phyloP scores from a whole-genome alignment of 2,329 filamentous ascomycete species.

The Penicillium sp. region DNA sequence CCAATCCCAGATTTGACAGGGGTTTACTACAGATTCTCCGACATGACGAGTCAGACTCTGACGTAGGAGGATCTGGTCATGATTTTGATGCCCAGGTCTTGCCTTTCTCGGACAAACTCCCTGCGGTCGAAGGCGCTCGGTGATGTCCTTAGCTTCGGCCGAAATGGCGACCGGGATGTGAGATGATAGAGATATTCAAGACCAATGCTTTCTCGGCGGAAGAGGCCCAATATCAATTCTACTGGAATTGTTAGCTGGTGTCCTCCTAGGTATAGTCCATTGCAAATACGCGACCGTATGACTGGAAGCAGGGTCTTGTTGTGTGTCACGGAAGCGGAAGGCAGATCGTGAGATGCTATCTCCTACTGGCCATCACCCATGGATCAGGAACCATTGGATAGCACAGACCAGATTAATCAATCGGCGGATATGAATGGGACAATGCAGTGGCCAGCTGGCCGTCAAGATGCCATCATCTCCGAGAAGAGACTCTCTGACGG shows the following conservation, averaged over 20 bases:
- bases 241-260: background rate
- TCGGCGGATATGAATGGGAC: background rate
- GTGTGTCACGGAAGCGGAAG: slow-evolving; percentile 5
- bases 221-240: background rate
- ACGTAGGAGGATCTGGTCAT: slow-evolving; percentile 1
- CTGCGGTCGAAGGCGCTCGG: background rate
- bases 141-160: background rate
- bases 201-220: background rate
- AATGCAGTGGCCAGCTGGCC: background rate
- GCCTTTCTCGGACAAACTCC: background rate
- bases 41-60: slow-evolving; percentile 1
- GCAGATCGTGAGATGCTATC: background rate
- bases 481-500: background rate
- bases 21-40: background rate
- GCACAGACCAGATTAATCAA: background rate
- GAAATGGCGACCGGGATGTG: background rate
- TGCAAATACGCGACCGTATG: background rate
- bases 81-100: background rate
- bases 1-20: background rate
- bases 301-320: background rate
- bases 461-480: slow-evolving; percentile 6
- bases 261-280: background rate
- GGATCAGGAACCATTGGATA: slow-evolving; percentile 1
- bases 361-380: background rate
- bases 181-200: background rate